Percentiles rank a stretch among this genome's conserved stretches.
Conservation (phyloP, 2,329 filamentous ascomycete species). For the Pyrenochaeta sp. region DNA sequence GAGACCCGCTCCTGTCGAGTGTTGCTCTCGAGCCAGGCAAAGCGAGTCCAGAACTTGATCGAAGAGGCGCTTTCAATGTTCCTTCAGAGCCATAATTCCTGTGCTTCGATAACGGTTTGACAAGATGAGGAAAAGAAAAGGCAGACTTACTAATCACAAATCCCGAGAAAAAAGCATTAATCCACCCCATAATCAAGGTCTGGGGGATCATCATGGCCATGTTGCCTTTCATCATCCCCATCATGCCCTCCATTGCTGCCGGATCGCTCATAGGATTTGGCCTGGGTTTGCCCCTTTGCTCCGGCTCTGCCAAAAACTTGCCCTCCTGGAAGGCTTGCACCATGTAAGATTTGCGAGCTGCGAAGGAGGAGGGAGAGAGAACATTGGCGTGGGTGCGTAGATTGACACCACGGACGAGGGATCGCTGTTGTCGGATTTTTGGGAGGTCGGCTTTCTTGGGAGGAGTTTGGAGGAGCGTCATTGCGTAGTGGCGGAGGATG, state of each 20-base stretch:
- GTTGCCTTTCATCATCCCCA: slow-evolving; percentile 99
- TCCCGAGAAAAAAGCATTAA: slow-evolving; percentile 98
- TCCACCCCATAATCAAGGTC: slow-evolving; percentile 99
- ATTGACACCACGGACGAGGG: slow-evolving; percentile 82
- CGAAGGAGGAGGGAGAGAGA: slow-evolving; percentile 80
- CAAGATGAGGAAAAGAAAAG: not conserved
- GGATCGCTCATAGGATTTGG: slow-evolving; percentile 96
- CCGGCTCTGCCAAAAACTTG: slow-evolving; percentile 87
- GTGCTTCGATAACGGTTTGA: not conserved
- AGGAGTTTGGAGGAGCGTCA: slow-evolving; percentile 83
- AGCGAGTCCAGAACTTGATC: not conserved
- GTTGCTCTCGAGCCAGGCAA: not conserved
- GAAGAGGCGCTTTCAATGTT: not conserved
- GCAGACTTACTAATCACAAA: slow-evolving; percentile 86
- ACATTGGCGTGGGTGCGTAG: slow-evolving; percentile 84
- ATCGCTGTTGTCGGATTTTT: slow-evolving; percentile 83
- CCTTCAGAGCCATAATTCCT: not conserved
- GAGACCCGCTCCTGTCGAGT: not conserved
- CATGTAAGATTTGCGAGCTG: slow-evolving; percentile 80
- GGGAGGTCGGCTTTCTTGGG: slow-evolving; percentile 83
- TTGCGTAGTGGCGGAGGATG: slow-evolving; percentile 94
- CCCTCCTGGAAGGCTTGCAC: slow-evolving; percentile 85
- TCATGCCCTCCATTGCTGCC: slow-evolving; percentile 98
- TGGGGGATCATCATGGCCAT: slow-evolving; percentile 99
- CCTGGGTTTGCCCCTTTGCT: slow-evolving; percentile 83